Percentiles rank a stretch among this genome's conserved stretches.
phyloP scores from a whole-genome alignment of 805 yeast genomes.

The Metschnikowia vanudenii region DNA sequence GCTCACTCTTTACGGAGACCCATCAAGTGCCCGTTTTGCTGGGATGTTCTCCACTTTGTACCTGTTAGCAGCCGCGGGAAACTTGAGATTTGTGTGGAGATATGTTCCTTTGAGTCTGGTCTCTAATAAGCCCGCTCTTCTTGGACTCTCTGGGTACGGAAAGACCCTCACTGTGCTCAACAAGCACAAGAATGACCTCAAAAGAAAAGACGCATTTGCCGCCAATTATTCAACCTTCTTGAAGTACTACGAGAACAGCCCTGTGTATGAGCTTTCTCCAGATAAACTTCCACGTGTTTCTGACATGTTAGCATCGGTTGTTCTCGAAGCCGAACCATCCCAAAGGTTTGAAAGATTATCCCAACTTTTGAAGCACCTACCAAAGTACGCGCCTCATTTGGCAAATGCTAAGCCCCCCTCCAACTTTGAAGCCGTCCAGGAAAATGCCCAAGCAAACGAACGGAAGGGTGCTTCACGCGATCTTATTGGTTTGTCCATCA shows the following conservation, averaged over 20 bases:
- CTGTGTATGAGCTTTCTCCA: constrained; percentile 6
- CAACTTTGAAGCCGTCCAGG: constrained; percentile 13
- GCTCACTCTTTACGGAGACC: constrained; percentile 67
- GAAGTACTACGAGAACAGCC: background rate
- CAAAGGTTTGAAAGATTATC: constrained; percentile 4
- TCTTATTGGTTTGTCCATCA: constrained; percentile 56
- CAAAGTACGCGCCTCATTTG: constrained; percentile 15
- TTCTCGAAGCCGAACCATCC: constrained; percentile 2
- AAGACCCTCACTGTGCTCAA: constrained; percentile 25
- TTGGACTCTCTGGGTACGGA: constrained; percentile 60
- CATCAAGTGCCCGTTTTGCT: constrained; percentile 47
- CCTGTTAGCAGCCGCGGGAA: constrained; percentile 60
- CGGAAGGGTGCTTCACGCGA: constrained; percentile 39
- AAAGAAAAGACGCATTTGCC: background rate
- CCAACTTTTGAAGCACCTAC: constrained; percentile 12
- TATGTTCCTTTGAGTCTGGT: constrained; percentile 50
- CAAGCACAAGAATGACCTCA: constrained; percentile 2
- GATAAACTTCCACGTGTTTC: constrained; percentile 9
- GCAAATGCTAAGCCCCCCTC: constrained; percentile 1
- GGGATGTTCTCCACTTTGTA: constrained; percentile 58
- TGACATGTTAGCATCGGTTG: constrained; percentile 9
- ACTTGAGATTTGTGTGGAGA: constrained; percentile 73
- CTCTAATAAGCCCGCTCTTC: background rate
- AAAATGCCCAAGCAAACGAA: constrained; percentile 30
- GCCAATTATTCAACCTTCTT: constrained; percentile 4